These are phyloP conservation scores for Colletotrichum lentis DNA, from an alignment of 2,329 filamentous ascomycete genomes.

Conservation along the genomic window DNA sequence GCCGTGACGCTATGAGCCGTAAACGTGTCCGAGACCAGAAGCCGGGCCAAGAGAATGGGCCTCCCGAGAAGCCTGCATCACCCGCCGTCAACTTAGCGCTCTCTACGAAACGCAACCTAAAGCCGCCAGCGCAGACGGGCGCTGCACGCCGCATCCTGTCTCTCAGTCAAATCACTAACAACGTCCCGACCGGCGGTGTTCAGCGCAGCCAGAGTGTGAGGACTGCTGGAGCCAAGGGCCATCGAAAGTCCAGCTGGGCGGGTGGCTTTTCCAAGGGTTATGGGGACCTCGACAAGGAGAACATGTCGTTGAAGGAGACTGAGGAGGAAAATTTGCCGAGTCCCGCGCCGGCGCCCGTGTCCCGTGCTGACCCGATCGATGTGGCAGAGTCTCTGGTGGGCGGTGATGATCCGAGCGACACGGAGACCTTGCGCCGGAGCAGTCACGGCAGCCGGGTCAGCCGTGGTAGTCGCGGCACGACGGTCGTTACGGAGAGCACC, in stretches of 20 bases:
- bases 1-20: conserved; percentile 65
- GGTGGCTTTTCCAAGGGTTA: conserved; percentile 59
- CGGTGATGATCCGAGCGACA: conserved; percentile 58
- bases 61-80: conserved; percentile 37
- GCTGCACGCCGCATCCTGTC: conserved; percentile 84
- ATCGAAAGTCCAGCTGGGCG: conserved; percentile 76
- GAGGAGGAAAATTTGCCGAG: conserved; percentile 60
- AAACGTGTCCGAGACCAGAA: conserved; percentile 62
- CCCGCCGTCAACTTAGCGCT: conserved; percentile 63
- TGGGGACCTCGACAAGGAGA: conserved; percentile 69
- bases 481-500: conserved; percentile 54
- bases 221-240: conserved; percentile 59
- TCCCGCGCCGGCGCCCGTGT: conserved; percentile 19
- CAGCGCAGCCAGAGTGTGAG: conserved; percentile 83
- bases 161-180: conserved; percentile 87
- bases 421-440: conserved; percentile 57
- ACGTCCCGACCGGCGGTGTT: conserved; percentile 70
- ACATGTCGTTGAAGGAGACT: conserved; percentile 68
- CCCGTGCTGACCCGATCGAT: conserved; percentile 7
- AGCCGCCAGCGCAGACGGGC: conserved; percentile 57
- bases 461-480: conserved; percentile 54
- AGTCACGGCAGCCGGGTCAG: conserved; percentile 49
- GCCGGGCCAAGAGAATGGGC: conserved; percentile 43
- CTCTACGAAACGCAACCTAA: conserved; percentile 59
- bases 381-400: conserved; percentile 38